A percentile compares a stretch with the other conserved stretches of the same genome.
phyloP scores from a whole-genome alignment of 1,139 yeast species.

The Protomyces pachydermus region DNA sequence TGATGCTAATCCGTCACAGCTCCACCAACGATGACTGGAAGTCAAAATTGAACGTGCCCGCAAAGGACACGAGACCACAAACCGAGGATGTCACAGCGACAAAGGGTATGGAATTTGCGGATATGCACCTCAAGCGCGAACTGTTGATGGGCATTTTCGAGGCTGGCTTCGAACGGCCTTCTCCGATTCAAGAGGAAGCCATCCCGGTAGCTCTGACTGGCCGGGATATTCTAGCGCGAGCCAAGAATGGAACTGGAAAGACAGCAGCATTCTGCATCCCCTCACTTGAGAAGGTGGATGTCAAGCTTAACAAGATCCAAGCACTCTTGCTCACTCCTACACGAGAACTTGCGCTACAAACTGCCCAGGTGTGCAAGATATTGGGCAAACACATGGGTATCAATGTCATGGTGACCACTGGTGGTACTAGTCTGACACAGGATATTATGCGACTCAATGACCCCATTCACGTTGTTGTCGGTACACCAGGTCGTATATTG shows the following conservation, averaged over 20 bases:
- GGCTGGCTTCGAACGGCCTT: constrained; percentile 97
- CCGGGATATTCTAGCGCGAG: constrained; percentile 93
- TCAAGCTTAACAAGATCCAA: constrained; percentile 78
- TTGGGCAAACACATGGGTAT: constrained; percentile 80
- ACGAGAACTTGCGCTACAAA: constrained; percentile 92
- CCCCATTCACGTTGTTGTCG: constrained; percentile 84
- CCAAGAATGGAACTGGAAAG: constrained; percentile 94
- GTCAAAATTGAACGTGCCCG: constrained; percentile 23
- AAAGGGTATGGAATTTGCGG: constrained; percentile 87
- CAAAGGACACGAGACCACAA: constrained; percentile 28
- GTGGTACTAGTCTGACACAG: constrained; percentile 92
- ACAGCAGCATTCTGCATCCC: constrained; percentile 96
- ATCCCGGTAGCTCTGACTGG: constrained; percentile 95
- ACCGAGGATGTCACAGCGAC: constrained; percentile 74
- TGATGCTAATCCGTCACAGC: background rate
- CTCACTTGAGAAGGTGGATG: constrained; percentile 74
- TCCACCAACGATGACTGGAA: background rate
- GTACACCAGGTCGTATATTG: constrained; percentile 94
- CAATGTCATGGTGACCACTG: constrained; percentile 97
- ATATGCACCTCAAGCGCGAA: constrained; percentile 51
- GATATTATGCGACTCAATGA: constrained; percentile 90
- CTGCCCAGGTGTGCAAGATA: constrained; percentile 96
- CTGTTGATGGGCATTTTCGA: constrained; percentile 96
- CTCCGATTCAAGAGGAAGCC: constrained; percentile 96
- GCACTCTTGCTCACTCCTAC: constrained; percentile 87